Evolutionary conservation across 1,139 yeast genomes (phyloP), one percentile per base, ranked within the genome.

Genomic region (Pichia kudriavzevii): DNA sequence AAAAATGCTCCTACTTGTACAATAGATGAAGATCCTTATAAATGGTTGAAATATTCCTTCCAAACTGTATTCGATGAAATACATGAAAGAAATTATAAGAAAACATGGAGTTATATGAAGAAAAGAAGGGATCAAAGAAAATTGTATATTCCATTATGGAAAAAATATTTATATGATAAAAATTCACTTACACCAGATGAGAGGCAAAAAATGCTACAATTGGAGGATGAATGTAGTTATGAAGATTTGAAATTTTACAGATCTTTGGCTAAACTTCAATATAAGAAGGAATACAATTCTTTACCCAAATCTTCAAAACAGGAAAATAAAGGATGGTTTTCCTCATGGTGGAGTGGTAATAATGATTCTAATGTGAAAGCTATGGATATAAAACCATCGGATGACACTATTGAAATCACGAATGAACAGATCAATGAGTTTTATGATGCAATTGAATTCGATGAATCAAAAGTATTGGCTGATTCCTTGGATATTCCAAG

Each of bases 391-490:
- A 22, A 25, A 2, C 28, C 42, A 15, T 27, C 20, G 22, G 35
- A 42, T 5, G 49, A 44, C 2, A 43, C 53, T 17, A 46, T 58
- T 15, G 51, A 46, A 30, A 60, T 79, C 47, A 65, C 76, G 2
- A 82, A 78, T 17, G 85, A 79, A 42, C 91, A 82, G 48, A 65
- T 79, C 44, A 67, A 85, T 53, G 98, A 93, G 37, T 67, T 91
- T 12, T 88, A 85, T 53, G 95, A 85, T 43, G 94, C 96, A 0
- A 91, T 93, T 45, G 99, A 88, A 43, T 88, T 81, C 61, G 84
- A 87, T 49, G 95, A 87, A 43, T 64, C 72, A 20, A 67, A 72
- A 36, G 69, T 71, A 0, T 50, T 73, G 0, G 45, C 66, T 1
- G 72, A 72, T 12, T 60, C 78, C 1, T 63, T 79, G 10, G 81